Base-by-base conservation (phyloP, 257 asterid species). In the Linaria vulgaris region DNA sequence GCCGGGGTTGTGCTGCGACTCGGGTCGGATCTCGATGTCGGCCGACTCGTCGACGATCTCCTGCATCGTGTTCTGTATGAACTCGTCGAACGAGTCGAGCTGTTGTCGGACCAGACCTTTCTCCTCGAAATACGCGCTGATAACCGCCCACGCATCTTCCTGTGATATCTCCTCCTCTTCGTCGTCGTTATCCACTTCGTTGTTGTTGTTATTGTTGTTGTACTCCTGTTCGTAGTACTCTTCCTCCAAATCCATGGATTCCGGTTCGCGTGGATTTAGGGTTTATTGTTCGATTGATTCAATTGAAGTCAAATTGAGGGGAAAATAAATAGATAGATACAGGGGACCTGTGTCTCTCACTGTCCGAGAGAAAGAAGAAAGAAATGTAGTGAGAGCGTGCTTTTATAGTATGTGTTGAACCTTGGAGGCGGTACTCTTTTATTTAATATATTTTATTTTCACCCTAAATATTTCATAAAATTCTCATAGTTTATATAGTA, bases 61-160 rank as follows among this genome's bases (percentile, higher is more conserved):
- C 49, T 92, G 99, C 99, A 92, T 92, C 11, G 99, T 92, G 64
- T 92, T 92, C 81, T 89, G 95, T 48, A 92, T 92, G 56, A 92
- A 92, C 81, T 92, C 99, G 45, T 92, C 99, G 75, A 92, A 92
- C 0, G 99, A 92, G 56, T 92, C 99, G 11, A 92, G 84, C 69
- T 92, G 99, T 54, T 92, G 99, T 1, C 99, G 85, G 61, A 92
- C 99, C 69, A 92, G 69, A 61, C 99, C 99, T 70, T 92, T 92
- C 75, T 87, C 97, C 69, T 92, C 99, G 23, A 92, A 92, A 67
- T 89, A 92, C 20, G 99, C 97, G 57, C 98, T 92, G 61, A 92
- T 92, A 0, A 92, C 99, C 0, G 99, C 86, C 99, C 99, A 92
- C 3, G 99, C 97, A 38, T 92, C 97, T 64, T 92, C 99, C 81